Evolutionary conservation across 148 eudicot genomes (phyloP), one percentile per base, ranked within the genome.

Genomic region (Vaccinium vitisidaea): DNA sequence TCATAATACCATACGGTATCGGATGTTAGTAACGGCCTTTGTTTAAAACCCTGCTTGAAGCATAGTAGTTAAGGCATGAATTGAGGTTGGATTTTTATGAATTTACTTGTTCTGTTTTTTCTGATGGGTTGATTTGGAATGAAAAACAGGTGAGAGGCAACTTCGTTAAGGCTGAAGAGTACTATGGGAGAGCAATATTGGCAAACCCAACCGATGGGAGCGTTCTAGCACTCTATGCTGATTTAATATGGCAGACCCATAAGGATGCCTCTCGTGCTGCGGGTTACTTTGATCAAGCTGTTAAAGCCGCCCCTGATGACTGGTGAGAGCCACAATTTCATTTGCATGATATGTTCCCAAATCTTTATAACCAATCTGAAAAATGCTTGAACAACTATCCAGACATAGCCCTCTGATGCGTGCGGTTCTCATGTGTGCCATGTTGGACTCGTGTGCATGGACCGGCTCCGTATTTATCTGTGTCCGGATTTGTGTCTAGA

Each of bases 301-400:
- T 91, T 59, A 86, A 88, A 85, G 91, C 91, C 2, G 77, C 90
- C 23, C 92, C 92, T 55, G 86, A 87, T 61, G 90, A 91, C 84
- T 84, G 92, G 92, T 91, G 46, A 56, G 82, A 77, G 18, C 21
- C 56, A 10, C 59, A 27, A 30, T 14, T 16, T 25, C 6, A 16
- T 30, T 27, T 13, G 39, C 16, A 27, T 61, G 67, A 61, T 21
- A 61, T 61, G 67, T 61, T 61, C 63, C 2, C 23, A 21, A 21
- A 61, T 61, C 25, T 58, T 13, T 5, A 4, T 18, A 58, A 18
- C 71, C 71, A 65, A 65, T 8, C 13, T n/a, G 71, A 23, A 67
- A 67, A 25, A 67, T 67, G 32, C 73, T 67, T 67, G 6, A 59
- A 59, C 65, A 19, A 0, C 18, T 16, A 56, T 6, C 53, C 53